A percentile compares a stretch with the other conserved stretches of the same genome.
Evolutionary conservation across 257 asterid species (phyloP).

Genomic region (Hygrophila difformis): DNA sequence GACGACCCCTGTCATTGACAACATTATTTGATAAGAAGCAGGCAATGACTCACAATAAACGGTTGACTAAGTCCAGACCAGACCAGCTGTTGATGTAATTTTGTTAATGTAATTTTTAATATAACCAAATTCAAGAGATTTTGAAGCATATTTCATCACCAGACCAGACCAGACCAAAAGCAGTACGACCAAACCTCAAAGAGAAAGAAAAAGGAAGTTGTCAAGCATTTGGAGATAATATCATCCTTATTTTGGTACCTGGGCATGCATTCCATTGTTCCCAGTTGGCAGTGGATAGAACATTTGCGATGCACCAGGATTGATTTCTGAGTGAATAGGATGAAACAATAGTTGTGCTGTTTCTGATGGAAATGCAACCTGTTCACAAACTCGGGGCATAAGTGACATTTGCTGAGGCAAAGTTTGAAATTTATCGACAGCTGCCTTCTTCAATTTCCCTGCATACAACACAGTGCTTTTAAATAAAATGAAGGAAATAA

Average conservation of each 20-base stretch:
- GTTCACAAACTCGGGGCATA: background rate
- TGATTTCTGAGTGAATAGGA: background rate
- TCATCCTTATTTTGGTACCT: background rate
- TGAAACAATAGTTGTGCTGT: background rate
- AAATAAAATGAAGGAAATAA: background rate
- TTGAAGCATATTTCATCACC: background rate
- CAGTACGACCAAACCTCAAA: background rate
- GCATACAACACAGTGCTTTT: background rate
- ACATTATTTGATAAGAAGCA: background rate
- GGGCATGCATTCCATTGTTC: conserved; percentile 1
- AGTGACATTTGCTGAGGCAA: background rate
- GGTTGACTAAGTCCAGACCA: background rate
- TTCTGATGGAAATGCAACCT: background rate
- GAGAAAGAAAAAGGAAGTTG: too few species aligned
- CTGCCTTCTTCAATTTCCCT: background rate
- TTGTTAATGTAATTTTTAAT: too few species aligned
- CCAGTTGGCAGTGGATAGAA: background rate
- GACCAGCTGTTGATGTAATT: too few species aligned
- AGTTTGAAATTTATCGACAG: background rate
- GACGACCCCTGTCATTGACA: background rate
- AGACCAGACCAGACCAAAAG: background rate
- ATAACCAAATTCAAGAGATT: too few species aligned
- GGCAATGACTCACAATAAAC: background rate
- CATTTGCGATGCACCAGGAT: background rate
- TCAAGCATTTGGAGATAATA: background rate